Evolutionary conservation across 805 yeast species (phyloP).

Genomic region (Cyberlindnera mississippiensis): DNA sequence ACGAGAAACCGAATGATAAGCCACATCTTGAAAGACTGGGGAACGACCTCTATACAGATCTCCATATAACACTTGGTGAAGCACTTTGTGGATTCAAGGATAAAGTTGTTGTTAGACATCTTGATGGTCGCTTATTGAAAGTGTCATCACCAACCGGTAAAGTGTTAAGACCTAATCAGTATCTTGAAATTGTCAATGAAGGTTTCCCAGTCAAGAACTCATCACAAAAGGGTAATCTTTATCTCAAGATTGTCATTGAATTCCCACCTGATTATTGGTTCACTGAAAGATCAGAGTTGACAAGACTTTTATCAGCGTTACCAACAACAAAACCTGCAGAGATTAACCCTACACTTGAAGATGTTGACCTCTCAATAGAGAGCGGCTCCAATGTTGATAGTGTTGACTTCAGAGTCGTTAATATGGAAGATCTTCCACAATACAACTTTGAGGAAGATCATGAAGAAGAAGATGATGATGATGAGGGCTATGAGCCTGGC

Average conservation of each 20-base stretch:
- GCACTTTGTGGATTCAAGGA: constrained; percentile 79
- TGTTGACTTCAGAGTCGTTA: constrained; percentile 15
- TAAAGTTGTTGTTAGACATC: constrained; percentile 58
- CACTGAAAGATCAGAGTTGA: constrained; percentile 62
- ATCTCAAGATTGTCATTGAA: constrained; percentile 63
- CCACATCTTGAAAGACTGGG: constrained; percentile 49
- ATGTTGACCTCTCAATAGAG: constrained; percentile 22
- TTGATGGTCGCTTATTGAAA: constrained; percentile 74
- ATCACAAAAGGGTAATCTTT: constrained; percentile 59
- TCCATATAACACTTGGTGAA: constrained; percentile 67
- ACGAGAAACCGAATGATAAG: constrained; percentile 32
- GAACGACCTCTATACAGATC: constrained; percentile 58
- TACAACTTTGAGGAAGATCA: constrained; percentile 17
- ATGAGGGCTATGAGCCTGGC: constrained; percentile 28
- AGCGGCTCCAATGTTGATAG: constrained; percentile 18
- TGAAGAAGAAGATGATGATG: constrained; percentile 6
- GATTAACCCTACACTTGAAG: constrained; percentile 30
- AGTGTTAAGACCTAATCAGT: constrained; percentile 76
- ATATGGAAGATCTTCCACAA: constrained; percentile 7
- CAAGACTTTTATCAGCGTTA: constrained; percentile 48
- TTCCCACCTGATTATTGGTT: constrained; percentile 89
- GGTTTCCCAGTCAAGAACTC: constrained; percentile 70
- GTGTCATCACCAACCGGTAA: constrained; percentile 70
- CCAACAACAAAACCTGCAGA: constrained; percentile 35
- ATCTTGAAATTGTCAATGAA: constrained; percentile 58